Base-by-base conservation (phyloP, 306 rosid genomes). In the Medicago ruthenica region DNA sequence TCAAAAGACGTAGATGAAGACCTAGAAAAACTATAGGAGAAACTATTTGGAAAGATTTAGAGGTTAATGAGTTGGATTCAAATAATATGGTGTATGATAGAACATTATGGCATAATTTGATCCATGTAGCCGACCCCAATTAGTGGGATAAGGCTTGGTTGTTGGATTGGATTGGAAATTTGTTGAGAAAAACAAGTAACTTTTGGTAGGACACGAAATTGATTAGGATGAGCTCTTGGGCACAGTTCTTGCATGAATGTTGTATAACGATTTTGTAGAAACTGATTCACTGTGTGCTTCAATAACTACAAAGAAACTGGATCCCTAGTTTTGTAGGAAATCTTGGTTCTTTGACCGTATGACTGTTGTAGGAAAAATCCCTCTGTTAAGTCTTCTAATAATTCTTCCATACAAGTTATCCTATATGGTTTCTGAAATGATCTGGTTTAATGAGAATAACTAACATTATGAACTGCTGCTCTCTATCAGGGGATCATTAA, bases 401-500 rank as follows among this genome's bases (percentile, higher is more conserved):
- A 31, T 71, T 16, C 64, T 76, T 80, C 66, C 50, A 60, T 75
- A 45, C 16, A 58, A 75, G 73, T 71, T 73, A 47, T 75, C 58
- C 58, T 71, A 60, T n/a, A 54, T 81, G 45, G 61, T 55, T 83
- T 51, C 68, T 78, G 76, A 57, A 59, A 69, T 73, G 54, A 60
- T 79, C 16, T 17, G 11, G 21, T 45, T 41, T 73, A 65, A 55
- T 27, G 64, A 69, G 51, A 47, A 67, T 54, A 70, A 73, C 69
- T 84, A 65, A 77, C 57, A 9, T 67, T 15, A 60, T 80, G 78
- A 54, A 53, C 12, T 77, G 55, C 67, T 76, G 72, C 75, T 81
- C 77, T 85, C 72, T 79, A 51, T 73, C 81, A 95, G 97, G 97
- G 83, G 64, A 57, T 90, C 72, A 71, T 92, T 69, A 37, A 68